Conservation (phyloP, 805 yeast species). For the Candida pseudofarinosa region DNA sequence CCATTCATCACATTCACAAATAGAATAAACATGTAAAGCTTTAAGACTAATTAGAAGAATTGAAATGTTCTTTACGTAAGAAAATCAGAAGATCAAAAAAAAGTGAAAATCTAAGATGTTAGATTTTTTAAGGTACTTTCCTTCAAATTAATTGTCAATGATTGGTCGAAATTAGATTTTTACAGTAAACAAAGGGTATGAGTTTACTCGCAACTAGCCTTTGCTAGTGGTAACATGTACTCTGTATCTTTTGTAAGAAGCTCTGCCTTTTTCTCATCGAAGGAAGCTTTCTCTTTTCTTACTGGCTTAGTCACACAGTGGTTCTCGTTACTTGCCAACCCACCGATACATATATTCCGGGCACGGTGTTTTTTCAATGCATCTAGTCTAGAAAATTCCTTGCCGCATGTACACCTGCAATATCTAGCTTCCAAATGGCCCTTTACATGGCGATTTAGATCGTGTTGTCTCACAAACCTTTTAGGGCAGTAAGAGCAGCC, state of each 20-base stretch:
- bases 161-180: no score
- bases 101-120: no score
- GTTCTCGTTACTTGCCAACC: constrained; percentile 30
- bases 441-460: constrained; percentile 82
- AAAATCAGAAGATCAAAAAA: background rate
- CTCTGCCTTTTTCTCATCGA: constrained; percentile 12
- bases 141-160: no score
- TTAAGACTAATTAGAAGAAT: background rate
- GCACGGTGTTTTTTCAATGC: constrained; percentile 79
- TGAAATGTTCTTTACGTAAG: background rate
- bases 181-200: no score
- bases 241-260: constrained; percentile 2
- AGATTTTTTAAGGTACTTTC: no score
- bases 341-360: constrained; percentile 81
- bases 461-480: constrained; percentile 93
- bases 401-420: constrained; percentile 84
- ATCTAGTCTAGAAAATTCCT: constrained; percentile 84
- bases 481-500: constrained; percentile 73
- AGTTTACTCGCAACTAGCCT: background rate
- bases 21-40: no score
- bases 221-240: background rate
- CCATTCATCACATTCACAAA: no score
- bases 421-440: constrained; percentile 74
- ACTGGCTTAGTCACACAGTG: constrained; percentile 23
- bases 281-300: constrained; percentile 7